Evolutionary conservation across 1,284 basidiomycete species (phyloP).

Genomic region (Ceratobasidium sp.): DNA sequence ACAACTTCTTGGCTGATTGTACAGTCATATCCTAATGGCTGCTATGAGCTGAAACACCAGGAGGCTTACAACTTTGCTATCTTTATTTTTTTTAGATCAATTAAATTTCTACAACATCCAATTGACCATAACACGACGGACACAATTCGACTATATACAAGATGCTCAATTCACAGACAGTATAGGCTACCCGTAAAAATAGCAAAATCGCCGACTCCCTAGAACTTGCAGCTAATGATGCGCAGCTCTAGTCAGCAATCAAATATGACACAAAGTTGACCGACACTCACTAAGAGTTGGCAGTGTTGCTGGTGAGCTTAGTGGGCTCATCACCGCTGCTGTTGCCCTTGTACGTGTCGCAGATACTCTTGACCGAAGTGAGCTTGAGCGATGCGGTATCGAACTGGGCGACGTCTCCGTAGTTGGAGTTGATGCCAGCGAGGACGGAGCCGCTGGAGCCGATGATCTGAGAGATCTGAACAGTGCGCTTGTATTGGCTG

Average conservation of each 20-base stretch:
- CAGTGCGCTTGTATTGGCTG: conserved; percentile 25
- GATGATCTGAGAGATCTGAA: conserved; percentile 29
- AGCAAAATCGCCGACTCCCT: neutral
- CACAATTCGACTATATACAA: too few relatives aligned
- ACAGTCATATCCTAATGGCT: too few relatives aligned
- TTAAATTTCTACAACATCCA: too few relatives aligned
- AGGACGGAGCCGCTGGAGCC: conserved; percentile 1
- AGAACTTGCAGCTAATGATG: conserved; percentile 12
- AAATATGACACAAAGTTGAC: too few relatives aligned
- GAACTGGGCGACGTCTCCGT: conserved; percentile 46
- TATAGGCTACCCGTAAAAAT: too few relatives aligned
- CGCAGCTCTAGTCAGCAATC: too few relatives aligned
- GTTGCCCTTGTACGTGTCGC: conserved; percentile 42
- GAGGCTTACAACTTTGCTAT: too few relatives aligned
- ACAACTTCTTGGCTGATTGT: too few relatives aligned
- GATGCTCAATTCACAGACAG: too few relatives aligned
- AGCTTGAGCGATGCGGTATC: conserved; percentile 49
- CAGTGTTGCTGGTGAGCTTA: conserved; percentile 32
- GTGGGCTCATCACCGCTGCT: conserved; percentile 41
- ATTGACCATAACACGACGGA: too few relatives aligned
- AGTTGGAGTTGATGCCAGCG: conserved; percentile 45
- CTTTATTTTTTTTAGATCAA: too few relatives aligned
- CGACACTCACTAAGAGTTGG: conserved; percentile 26
- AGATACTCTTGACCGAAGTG: conserved; percentile 21
- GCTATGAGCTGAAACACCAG: too few relatives aligned